Conservation (phyloP, 2,329 filamentous ascomycete genomes). For the Colletotrichum abscissum region DNA sequence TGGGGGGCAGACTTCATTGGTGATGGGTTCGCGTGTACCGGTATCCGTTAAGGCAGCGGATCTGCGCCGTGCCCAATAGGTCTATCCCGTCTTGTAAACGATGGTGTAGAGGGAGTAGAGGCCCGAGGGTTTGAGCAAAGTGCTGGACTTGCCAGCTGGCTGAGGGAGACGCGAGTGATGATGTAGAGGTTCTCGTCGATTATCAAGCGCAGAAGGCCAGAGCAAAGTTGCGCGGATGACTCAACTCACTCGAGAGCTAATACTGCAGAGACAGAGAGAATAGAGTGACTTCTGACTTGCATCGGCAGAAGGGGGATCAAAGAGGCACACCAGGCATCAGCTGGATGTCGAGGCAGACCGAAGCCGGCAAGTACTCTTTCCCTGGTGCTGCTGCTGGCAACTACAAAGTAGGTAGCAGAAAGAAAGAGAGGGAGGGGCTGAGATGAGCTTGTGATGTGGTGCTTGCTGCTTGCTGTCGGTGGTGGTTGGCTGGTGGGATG, state of each 20-base stretch:
- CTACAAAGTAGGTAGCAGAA: too few relatives aligned
- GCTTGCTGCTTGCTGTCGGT: neutral
- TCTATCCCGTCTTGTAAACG: conserved; percentile 17
- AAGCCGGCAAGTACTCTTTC: neutral
- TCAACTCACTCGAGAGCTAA: neutral
- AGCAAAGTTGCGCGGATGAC: neutral
- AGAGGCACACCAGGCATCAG: conserved; percentile 8
- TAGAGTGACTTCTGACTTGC: neutral
- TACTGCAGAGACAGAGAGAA: neutral
- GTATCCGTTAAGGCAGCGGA: conserved; percentile 20
- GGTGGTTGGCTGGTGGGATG: neutral
- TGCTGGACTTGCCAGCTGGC: neutral
- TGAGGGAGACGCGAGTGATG: neutral
- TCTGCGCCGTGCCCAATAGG: conserved; percentile 23
- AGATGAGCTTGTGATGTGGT: conserved; percentile 7
- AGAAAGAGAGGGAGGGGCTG: neutral
- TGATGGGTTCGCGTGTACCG: conserved; percentile 9
- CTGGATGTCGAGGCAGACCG: neutral
- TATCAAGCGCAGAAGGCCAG: neutral
- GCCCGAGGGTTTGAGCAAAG: conserved; percentile 12
- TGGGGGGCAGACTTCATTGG: neutral
- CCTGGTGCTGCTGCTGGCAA: neutral
- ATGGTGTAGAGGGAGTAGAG: conserved; percentile 26
- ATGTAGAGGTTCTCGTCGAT: neutral
- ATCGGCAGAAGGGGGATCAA: neutral